Percentiles rank a stretch among this genome's conserved stretches.
Evolutionary conservation across 805 yeast species (phyloP).

Genomic region (Starmera pachycereana): DNA sequence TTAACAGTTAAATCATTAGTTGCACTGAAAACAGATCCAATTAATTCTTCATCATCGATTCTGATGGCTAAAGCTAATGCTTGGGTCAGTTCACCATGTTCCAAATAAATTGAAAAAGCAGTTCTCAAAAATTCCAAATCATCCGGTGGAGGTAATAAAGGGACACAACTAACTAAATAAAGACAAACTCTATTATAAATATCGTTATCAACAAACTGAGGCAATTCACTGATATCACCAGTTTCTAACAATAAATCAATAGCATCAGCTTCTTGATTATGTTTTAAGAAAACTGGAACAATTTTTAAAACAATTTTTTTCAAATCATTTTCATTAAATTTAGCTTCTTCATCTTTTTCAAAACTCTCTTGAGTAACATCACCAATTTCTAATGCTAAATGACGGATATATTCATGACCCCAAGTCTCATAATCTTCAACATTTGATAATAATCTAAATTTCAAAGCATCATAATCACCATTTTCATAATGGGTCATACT

Average conservation of each 20-base stretch:
- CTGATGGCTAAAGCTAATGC: conserved; percentile 86
- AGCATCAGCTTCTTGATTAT: conserved; percentile 98
- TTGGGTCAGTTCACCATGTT: conserved; percentile 73
- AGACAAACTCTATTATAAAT: conserved; percentile 85
- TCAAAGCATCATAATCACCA: conserved; percentile 68
- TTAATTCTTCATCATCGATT: conserved; percentile 71
- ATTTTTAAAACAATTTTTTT: conserved; percentile 61
- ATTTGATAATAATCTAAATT: conserved; percentile 59
- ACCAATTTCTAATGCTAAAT: conserved; percentile 90
- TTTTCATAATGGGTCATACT: conserved; percentile 91
- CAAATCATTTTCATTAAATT: conserved; percentile 31
- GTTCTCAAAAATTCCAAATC: conserved; percentile 78
- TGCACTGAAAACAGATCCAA: conserved; percentile 72
- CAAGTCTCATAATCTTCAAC: conserved; percentile 62
- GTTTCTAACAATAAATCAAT: conserved; percentile 87
- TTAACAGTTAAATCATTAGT: conserved; percentile 65
- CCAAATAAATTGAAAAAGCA: conserved; percentile 76
- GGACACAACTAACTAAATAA: conserved; percentile 95
- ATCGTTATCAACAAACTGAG: conserved; percentile 74
- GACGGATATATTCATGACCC: conserved; percentile 98
- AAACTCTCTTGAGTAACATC: conserved; percentile 58
- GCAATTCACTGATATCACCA: conserved; percentile 74
- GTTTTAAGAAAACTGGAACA: conserved; percentile 83
- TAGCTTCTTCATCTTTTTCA: conserved; percentile 24
- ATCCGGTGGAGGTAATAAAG: conserved; percentile 90